phyloP scores from a whole-genome alignment of 345 rosid genomes.

The Adansonia digitata region DNA sequence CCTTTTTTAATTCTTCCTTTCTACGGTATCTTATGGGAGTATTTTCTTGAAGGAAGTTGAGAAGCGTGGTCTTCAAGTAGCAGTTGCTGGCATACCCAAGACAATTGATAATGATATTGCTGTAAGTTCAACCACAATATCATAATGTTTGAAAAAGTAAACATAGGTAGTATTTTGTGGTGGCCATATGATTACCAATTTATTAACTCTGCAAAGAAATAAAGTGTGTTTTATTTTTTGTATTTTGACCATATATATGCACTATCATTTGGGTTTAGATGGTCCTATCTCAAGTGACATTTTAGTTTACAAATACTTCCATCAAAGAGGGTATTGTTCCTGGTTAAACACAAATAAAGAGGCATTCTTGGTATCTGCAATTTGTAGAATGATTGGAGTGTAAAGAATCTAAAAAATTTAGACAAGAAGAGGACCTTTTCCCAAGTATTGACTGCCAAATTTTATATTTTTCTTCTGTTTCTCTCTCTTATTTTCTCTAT shows the following conservation, averaged over 20 bases:
- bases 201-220: not conserved
- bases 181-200: not conserved
- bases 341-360: not conserved
- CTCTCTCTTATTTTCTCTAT: not conserved
- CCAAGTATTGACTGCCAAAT: not conserved
- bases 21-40: slow-evolving; percentile 6
- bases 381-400: not conserved
- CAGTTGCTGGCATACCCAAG: slow-evolving; percentile 88
- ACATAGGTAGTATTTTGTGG: not conserved
- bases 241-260: not conserved
- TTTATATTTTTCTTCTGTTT: not conserved
- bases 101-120: slow-evolving; percentile 88
- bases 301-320: not conserved
- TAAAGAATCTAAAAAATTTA: not conserved
- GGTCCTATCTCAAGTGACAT: not conserved
- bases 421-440: not conserved
- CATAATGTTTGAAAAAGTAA: slow-evolving; percentile 4
- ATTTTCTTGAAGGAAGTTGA: slow-evolving; percentile 69
- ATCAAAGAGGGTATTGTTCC: not conserved
- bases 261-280: not conserved
- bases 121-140: slow-evolving; percentile 42
- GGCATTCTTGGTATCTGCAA: not conserved
- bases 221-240: not conserved
- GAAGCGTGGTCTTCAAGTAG: slow-evolving; percentile 79
- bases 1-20: slow-evolving; percentile 1